phyloP scores from a whole-genome alignment of 176 grass and related monocot genomes.

The Oryza meyeriana region DNA sequence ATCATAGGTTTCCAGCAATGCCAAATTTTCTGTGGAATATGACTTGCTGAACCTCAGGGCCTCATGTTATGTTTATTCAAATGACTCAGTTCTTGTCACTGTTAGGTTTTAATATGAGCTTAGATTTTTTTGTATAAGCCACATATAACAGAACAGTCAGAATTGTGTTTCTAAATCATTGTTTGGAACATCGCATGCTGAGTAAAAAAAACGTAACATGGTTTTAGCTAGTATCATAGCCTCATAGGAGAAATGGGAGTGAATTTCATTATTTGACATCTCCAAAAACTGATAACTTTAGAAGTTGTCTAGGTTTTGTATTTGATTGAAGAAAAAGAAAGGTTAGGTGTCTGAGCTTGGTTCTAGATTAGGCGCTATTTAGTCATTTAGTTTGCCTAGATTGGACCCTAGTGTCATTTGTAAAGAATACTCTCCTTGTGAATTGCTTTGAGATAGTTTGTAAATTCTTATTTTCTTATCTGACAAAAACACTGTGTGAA shows the following conservation, averaged over 20 bases:
- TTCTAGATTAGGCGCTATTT: neutral
- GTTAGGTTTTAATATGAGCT: slow-evolving; percentile 3
- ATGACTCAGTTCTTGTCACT: neutral
- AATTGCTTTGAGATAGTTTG: neutral
- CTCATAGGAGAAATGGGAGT: neutral
- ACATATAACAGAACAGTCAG: neutral
- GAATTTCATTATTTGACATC: neutral
- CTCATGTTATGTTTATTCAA: neutral
- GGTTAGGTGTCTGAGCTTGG: neutral
- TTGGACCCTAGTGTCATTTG: neutral
- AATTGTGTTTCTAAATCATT: neutral
- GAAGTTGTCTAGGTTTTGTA: neutral
- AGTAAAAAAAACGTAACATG: neutral
- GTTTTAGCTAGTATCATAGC: neutral
- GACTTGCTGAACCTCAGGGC: neutral
- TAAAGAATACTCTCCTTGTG: neutral
- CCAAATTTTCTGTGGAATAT: neutral
- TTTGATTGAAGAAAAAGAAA: neutral
- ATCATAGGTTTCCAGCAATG: neutral
- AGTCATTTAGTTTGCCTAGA: neutral
- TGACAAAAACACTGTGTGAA: slow-evolving; percentile 10
- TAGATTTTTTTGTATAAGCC: neutral
- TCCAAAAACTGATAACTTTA: neutral
- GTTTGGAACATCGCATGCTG: neutral
- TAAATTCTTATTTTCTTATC: slow-evolving; percentile 11